Base-by-base conservation (phyloP, 23 red algal genomes). In the Gracilaria caudata region DNA sequence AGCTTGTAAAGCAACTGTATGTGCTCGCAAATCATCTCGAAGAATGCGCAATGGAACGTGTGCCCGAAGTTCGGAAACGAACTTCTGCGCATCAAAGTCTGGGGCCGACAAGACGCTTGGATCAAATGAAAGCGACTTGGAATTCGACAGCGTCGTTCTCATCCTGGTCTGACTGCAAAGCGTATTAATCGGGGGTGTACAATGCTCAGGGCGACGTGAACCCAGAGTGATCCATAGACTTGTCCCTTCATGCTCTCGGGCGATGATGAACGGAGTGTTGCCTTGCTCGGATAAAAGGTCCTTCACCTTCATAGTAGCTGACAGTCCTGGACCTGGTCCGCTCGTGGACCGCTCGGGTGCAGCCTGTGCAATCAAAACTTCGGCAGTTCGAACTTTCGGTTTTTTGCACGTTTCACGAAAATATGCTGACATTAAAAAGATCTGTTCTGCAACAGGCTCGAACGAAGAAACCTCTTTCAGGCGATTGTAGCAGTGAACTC, bases 21-120 rank as follows among this genome's bases (percentile, higher is more conserved):
- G 80, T 29, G 75, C 28, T 34, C 80, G 76, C 4, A 95, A 68
- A 71, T 90, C 93, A 59, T 89, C 86, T 29, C 93, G 93, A 23
- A 95, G 28, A 43, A 89, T 60, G 32, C 78, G 76, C 25, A 95
- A 79, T 6, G 93, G 93, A 29, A 86, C 86, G 13, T 68, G 78
- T 12, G 40, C 23, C 0, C 93, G 93, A 41, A 74, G 68, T 12
- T 66, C 61, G 10, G 85, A 35, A 21, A 95, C 68, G 65, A 95
- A 95, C 41, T 72, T 57, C 53, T 79, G 85, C 14, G 72, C 25
- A 21, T 80, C 16, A 60, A 80, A 80, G 14, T 61, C 51, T 9
- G 39, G 7, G 7, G 70, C 34, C 39, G 70, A 75, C 70, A 75
- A 49, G 21, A 49, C 70, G 38, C 23, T 49, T 24, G 70, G 70